A percentile compares a stretch with the other conserved stretches of the same genome.
phyloP scores from a whole-genome alignment of 768 basidiomycete genomes.

The Tricholomella constricta region DNA sequence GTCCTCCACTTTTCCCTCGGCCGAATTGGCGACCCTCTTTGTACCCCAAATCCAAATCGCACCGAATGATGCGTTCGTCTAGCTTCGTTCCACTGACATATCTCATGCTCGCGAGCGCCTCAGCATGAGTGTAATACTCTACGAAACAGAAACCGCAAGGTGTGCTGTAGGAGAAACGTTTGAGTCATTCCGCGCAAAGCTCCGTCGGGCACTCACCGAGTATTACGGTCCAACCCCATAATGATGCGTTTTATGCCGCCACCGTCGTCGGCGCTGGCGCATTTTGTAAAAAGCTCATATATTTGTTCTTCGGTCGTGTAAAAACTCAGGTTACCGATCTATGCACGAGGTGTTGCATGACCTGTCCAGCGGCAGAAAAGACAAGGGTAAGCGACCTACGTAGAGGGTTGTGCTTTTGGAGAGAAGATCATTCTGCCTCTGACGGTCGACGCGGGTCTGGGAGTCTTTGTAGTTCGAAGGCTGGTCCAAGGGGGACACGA shows the following conservation, averaged over 20 bases:
- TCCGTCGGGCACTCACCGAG: conserved; percentile 50
- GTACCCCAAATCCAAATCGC: conserved; percentile 96
- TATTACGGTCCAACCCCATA: conserved; percentile 92
- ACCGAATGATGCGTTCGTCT: conserved; percentile 97
- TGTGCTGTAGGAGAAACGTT: conserved; percentile 52
- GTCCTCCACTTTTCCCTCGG: conserved; percentile 95
- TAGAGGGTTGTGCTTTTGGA: conserved; percentile 88
- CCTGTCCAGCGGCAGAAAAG: conserved; percentile 17
- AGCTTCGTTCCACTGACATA: conserved; percentile 98
- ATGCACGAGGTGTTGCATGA: conserved; percentile 14
- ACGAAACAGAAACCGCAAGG: conserved; percentile 97
- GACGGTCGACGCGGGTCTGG: conserved; percentile 76
- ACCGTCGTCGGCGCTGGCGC: conserved; percentile 81
- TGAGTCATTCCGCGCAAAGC: conserved; percentile 5
- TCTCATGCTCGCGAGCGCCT: conserved; percentile 90
- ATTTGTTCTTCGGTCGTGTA: conserved; percentile 97
- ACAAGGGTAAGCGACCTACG: conserved; percentile 50
- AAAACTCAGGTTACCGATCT: conserved; percentile 93
- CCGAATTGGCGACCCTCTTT: conserved; percentile 97
- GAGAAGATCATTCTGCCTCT: conserved; percentile 79
- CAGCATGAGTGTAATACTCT: conserved; percentile 92
- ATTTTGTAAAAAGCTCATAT: conserved; percentile 91
- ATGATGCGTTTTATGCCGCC: conserved; percentile 93
- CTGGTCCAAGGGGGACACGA: conserved; percentile 83
- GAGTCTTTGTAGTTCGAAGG: conserved; percentile 98